Evolutionary conservation across 768 basidiomycete genomes (phyloP).

Genomic region (Termitomyces sp.): DNA sequence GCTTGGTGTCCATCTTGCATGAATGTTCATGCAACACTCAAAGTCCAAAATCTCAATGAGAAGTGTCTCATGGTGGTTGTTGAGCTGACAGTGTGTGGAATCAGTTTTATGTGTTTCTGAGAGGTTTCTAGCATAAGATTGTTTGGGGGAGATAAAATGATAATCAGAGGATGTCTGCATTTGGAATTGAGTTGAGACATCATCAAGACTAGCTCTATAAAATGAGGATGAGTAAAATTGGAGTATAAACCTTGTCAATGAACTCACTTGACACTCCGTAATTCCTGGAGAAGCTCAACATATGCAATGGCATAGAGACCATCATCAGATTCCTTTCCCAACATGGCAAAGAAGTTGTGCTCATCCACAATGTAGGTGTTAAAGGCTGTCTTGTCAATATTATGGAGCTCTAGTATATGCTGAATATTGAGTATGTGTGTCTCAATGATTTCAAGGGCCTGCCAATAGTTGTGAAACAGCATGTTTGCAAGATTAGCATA

Average conservation of each 20-base stretch:
- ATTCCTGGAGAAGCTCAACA: not conserved
- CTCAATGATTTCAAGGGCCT: too few relatives aligned
- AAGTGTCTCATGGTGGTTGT: constrained; percentile 13
- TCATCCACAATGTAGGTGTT: not conserved
- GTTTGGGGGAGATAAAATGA: constrained; percentile 2
- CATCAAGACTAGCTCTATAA: constrained; percentile 9
- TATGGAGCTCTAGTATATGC: too few relatives aligned
- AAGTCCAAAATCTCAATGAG: constrained; percentile 18
- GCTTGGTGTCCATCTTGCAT: constrained; percentile 20
- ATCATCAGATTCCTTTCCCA: too few relatives aligned
- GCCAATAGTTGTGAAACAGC: too few relatives aligned
- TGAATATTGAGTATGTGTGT: too few relatives aligned
- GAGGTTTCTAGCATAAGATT: constrained; percentile 8
- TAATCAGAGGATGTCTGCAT: constrained; percentile 13
- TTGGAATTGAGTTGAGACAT: constrained; percentile 7
- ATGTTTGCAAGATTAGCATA: too few relatives aligned
- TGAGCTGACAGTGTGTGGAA: constrained; percentile 16
- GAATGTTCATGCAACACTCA: constrained; percentile 24
- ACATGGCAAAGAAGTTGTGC: not conserved
- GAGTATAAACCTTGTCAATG: too few relatives aligned
- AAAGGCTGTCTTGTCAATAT: too few relatives aligned
- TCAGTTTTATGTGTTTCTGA: constrained; percentile 21
- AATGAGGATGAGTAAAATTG: not conserved
- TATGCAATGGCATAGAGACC: not conserved
- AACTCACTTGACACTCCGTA: too few relatives aligned